Percentiles rank a stretch among this genome's conserved stretches.
phyloP scores from a whole-genome alignment of 1,284 basidiomycete genomes.

The Malassezia equina region DNA sequence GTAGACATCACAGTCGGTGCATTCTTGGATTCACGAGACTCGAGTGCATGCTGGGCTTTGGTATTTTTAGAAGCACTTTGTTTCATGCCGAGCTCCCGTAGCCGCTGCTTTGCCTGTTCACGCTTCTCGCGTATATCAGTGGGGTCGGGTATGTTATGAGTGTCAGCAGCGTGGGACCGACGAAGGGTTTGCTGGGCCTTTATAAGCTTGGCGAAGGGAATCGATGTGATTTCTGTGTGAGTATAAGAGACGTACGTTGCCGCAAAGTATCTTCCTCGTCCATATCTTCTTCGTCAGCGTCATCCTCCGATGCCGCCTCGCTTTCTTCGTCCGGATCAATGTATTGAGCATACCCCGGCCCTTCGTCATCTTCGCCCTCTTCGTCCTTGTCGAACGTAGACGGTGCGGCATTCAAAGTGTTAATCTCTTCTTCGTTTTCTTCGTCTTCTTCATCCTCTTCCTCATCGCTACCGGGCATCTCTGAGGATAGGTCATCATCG shows the following conservation, averaged over 20 bases:
- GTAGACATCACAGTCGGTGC: constrained; percentile 80
- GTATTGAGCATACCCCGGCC: constrained; percentile 25
- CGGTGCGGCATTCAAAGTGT: not conserved
- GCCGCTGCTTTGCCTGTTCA: constrained; percentile 16
- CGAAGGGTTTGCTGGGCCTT: constrained; percentile 16
- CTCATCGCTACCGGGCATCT: constrained; percentile 1
- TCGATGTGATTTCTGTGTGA: constrained; percentile 8
- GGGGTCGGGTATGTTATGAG: constrained; percentile 13
- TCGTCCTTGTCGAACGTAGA: constrained; percentile 5
- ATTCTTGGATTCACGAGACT: constrained; percentile 66
- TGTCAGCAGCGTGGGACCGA: not conserved
- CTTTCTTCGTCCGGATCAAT: constrained; percentile 41
- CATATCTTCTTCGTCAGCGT: constrained; percentile 50
- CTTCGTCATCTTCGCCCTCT: constrained; percentile 3
- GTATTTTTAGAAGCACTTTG: not conserved
- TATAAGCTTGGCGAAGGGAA: constrained; percentile 8
- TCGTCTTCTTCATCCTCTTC: not conserved
- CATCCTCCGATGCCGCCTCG: constrained; percentile 40
- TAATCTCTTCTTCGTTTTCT: constrained; percentile 7
- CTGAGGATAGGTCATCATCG: not conserved
- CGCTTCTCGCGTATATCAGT: constrained; percentile 21
- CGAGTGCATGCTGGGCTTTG: not conserved
- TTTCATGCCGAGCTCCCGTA: constrained; percentile 9
- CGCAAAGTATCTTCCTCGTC: constrained; percentile 4
- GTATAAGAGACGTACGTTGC: not conserved